Evolutionary conservation across 2,329 filamentous ascomycete genomes (phyloP), one percentile per base, ranked within the genome.

Genomic region (Colletotrichum eremochloae): DNA sequence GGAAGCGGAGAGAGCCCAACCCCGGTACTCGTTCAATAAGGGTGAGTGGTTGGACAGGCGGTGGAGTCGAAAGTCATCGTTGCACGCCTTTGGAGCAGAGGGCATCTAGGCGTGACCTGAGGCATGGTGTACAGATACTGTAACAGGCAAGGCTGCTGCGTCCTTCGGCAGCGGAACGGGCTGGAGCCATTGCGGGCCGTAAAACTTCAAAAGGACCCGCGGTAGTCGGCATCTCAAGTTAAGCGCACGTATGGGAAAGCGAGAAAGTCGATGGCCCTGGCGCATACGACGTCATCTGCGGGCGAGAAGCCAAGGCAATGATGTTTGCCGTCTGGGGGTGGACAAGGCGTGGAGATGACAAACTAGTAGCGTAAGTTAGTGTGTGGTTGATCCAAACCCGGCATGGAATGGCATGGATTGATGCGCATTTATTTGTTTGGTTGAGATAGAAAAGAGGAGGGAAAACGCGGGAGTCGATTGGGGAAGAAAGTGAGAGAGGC

Each of bases 191-290:
- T 36, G 48, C 36, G 29, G 12, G 18, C 15, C n/a, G 20, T 14
- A 62, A 50, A 5, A n/a, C 12, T 40, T 36, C 18, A 64, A n/a
- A 44, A 7, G 40, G 38, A 6, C 12, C n/a, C n/a, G 42, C n/a
- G n/a, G 48, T 61, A 58, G 42, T 46, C 53, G n/a, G 44, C 66
- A 33, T 48, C 36, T 72, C 31, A 31, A 50, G 46, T 48, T 72
- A 72, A 69, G 69, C 69, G 69, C 69, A 69, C 69, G 60, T 72
- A 72, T 72, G 14, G 64, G 60, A 72, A 48, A 18, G 46, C 53
- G 40, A 46, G 60, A 46, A 55, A 48, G 60, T 15, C 18, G 29
- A 24, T 5, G 38, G n/a, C 6, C 31, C 46, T 65, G 67, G 60
- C 46, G 53, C 60, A 60, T 15, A 24, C 69, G 69, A 72, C 69